Base-by-base conservation (phyloP, 2,329 filamentous ascomycete genomes). In the Xylariaceae sp. region DNA sequence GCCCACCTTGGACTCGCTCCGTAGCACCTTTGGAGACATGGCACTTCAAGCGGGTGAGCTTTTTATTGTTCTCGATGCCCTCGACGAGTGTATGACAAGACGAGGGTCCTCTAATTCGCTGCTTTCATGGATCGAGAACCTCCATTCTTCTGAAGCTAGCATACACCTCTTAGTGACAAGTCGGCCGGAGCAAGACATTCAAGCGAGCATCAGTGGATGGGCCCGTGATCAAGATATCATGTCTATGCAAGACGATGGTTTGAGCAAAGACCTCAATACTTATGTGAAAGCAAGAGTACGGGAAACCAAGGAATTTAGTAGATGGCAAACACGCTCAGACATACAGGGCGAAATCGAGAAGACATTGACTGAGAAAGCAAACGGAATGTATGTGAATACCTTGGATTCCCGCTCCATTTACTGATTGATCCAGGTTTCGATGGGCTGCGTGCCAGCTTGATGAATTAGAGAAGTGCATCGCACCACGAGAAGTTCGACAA, bases 31-130 rank as follows among this genome's bases (percentile, higher is more conserved):
- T 45, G 12, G 15, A 7, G 22, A 41, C 11, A 52, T 56, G 52
- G 39, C 45, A 4, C 27, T 59, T 31, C 15, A 62, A 9, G 56
- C 61, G 38, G 42, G 49, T 2, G 47, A 62, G 43, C n/a, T 57
- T 5, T 64, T 55, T 47, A 49, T 67, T n/a, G 45, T 66, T n/a
- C 14, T 67, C 5, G 64, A 67, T 49, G 65, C 65, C 18, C 51
- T 66, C 6, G 65, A 66, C 33, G 65, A 67, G 47, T 64, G 60
- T n/a, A n/a, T n/a, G n/a, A n/a, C n/a, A n/a, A n/a, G n/a, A n/a
- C n/a, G n/a, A n/a, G n/a, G n/a, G n/a, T n/a, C n/a, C n/a, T n/a
- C n/a, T n/a, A n/a, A n/a, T n/a, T 43, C 36, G 5, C 27, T 60
- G n/a, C 44, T 59, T 6, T 17, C 35, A 33, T 60, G 56, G 53